Evolutionary conservation across 2,329 filamentous ascomycete genomes (phyloP).

Genomic region (Fusarium sp.): DNA sequence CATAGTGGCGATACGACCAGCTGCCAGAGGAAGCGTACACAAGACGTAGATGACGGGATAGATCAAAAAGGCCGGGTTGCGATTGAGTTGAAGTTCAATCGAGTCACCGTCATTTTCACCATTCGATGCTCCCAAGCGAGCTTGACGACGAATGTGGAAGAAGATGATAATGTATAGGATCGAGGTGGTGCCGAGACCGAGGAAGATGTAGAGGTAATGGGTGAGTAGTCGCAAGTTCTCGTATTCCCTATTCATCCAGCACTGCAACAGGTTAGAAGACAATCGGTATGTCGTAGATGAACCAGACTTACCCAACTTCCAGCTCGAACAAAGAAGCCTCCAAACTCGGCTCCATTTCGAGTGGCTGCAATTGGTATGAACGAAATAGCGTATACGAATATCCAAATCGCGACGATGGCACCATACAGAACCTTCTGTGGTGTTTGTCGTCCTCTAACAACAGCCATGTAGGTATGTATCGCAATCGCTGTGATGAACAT

Average conservation of each 20-base stretch:
- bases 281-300: rapidly evolving
- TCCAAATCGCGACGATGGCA: constrained; percentile 64
- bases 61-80: constrained; percentile 68
- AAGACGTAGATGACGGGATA: constrained; percentile 76
- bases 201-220: constrained; percentile 74
- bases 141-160: constrained; percentile 51
- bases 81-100: constrained; percentile 39
- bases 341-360: constrained; percentile 53
- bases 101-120: constrained; percentile 25
- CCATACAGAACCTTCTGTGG: constrained; percentile 62
- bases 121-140: constrained; percentile 6
- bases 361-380: constrained; percentile 61
- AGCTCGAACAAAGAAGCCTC: constrained; percentile 70
- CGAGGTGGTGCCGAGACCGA: constrained; percentile 53
- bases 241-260: constrained; percentile 70
- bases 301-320: constrained; percentile 66
- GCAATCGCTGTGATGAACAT: constrained; percentile 75
- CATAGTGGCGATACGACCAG: constrained; percentile 72
- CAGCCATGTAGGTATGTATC: constrained; percentile 72
- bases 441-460: constrained; percentile 67
- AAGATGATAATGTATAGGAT: constrained; percentile 57
- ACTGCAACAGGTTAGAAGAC: constrained; percentile 52
- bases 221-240: constrained; percentile 66
- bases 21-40: constrained; percentile 74
- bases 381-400: constrained; percentile 68